Conservation (phyloP, 768 basidiomycete genomes). For the Tephrocybe sp. region DNA sequence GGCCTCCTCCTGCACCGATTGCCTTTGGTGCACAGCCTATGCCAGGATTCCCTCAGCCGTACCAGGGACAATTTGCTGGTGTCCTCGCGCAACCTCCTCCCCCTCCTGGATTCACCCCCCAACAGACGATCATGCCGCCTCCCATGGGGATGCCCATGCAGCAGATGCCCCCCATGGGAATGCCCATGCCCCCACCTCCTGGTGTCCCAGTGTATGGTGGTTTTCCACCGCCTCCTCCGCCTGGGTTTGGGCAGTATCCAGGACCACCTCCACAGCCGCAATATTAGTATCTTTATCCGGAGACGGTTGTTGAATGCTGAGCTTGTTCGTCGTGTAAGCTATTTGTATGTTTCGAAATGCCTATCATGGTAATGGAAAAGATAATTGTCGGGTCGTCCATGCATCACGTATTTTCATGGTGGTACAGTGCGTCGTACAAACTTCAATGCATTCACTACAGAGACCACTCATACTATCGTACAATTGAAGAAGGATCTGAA, state of each 20-base stretch:
- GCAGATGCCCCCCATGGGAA: slow-evolving; percentile 28
- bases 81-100: slow-evolving; percentile 81
- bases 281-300: no score
- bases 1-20: slow-evolving; percentile 76
- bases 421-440: no score
- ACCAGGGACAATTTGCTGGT: slow-evolving; percentile 94
- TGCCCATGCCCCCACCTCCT: slow-evolving; percentile 24
- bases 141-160: slow-evolving; percentile 36
- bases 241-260: slow-evolving; percentile 59
- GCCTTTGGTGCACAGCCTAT: slow-evolving; percentile 67
- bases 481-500: no score
- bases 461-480: no score
- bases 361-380: background rate
- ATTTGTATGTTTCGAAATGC: slow-evolving; percentile 6
- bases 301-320: background rate
- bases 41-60: slow-evolving; percentile 73
- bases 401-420: no score
- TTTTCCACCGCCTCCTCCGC: slow-evolving; percentile 64
- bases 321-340: slow-evolving; percentile 13
- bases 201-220: slow-evolving; percentile 49
- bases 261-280: slow-evolving; percentile 45
- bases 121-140: slow-evolving; percentile 65
- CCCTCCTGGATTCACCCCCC: slow-evolving; percentile 76
- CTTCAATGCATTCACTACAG: no score
- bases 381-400: background rate